A percentile compares a stretch with the other conserved stretches of the same genome.
These are phyloP conservation scores for Solanum phureja DNA, from an alignment of 257 asterid genomes.

Conservation along the genomic window DNA sequence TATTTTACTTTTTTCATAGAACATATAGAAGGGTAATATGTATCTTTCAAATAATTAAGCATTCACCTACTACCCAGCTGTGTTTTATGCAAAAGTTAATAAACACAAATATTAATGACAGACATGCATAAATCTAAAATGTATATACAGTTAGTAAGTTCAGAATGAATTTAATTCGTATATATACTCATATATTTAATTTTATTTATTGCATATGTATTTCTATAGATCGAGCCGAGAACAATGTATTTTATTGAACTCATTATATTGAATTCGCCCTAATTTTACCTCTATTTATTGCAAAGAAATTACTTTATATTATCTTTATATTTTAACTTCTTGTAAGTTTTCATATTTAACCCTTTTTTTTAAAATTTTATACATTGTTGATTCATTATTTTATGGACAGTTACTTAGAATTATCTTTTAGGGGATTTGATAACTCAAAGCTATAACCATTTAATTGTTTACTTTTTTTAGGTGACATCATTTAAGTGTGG, in stretches of 20 bases:
- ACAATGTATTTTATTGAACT: neutral
- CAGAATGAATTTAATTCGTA: neutral
- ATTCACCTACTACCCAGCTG: neutral
- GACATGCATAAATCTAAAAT: neutral
- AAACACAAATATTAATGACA: neutral
- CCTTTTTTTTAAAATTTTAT: too few relatives aligned
- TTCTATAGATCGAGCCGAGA: neutral
- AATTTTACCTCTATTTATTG: neutral
- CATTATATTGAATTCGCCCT: neutral
- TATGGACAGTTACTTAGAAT: neutral
- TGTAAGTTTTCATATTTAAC: neutral
- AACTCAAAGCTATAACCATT: neutral
- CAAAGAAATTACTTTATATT: neutral
- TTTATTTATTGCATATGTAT: neutral
- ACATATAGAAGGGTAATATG: neutral
- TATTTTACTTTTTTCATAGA: neutral
- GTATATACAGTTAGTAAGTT: neutral
- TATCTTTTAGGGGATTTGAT: neutral
- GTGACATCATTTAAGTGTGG: constrained; percentile 86
- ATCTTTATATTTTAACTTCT: too few relatives aligned
- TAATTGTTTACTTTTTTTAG: constrained; percentile 14
- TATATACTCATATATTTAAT: too few relatives aligned
- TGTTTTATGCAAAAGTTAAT: neutral
- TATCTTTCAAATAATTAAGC: neutral
- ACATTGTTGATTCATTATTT: neutral